A percentile compares a stretch with the other conserved stretches of the same genome.
phyloP scores from a whole-genome alignment of 257 asterid genomes.

The Nicotiana knightiana region DNA sequence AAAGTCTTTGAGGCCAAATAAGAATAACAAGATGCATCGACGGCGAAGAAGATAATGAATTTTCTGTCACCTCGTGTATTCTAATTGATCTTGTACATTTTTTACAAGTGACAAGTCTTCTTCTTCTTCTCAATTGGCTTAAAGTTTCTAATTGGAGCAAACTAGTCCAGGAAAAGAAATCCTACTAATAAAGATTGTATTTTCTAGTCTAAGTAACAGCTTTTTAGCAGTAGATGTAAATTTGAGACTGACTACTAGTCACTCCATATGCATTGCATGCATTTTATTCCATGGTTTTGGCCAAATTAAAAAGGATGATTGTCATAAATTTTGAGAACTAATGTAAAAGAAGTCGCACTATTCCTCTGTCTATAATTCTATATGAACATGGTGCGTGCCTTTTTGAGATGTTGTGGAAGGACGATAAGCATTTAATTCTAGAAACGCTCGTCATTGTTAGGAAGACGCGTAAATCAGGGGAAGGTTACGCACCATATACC shows the following conservation, averaged over 20 bases:
- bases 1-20: constrained; percentile 45
- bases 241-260: neutral
- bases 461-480: too few relatives aligned
- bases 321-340: too few relatives aligned
- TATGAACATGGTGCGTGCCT: neutral
- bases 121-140: neutral
- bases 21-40: constrained; percentile 30
- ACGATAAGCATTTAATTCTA: neutral
- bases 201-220: too few relatives aligned
- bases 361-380: neutral
- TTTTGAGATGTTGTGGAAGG: neutral
- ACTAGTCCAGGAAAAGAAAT: neutral
- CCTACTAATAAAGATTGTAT: too few relatives aligned
- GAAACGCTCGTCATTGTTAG: neutral
- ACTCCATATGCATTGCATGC: neutral
- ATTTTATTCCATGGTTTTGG: too few relatives aligned
- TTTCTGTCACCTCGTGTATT: neutral
- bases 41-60: constrained; percentile 20
- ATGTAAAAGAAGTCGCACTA: too few relatives aligned
- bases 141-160: neutral
- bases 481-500: too few relatives aligned
- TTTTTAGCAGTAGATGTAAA: too few relatives aligned
- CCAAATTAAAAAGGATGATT: too few relatives aligned
- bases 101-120: neutral
- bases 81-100: neutral